Evolutionary conservation across 768 basidiomycete genomes (phyloP), one percentile per base, ranked within the genome.

Genomic region (Inosperma sp.): DNA sequence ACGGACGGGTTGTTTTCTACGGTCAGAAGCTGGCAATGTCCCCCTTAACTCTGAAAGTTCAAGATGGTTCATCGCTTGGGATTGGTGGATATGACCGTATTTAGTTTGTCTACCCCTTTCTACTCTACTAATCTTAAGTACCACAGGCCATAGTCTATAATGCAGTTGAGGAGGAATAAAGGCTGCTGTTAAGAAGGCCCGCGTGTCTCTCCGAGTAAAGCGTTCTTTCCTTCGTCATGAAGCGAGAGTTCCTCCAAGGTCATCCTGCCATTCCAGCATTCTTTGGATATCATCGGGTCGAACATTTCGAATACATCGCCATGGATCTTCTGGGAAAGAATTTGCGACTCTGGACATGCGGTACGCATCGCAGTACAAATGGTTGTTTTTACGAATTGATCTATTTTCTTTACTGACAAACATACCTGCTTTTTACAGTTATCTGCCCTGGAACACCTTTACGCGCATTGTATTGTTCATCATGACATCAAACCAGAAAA

Each of bases 401-500:
- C n/a, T n/a, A 31, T 8, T n/a, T 8, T 8, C 8, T 8, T 31
- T 8, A n/a, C 8, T 8, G n/a, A 31, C 8, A n/a, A 8, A 8
- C 30, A 31, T 31, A 8, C n/a, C n/a, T n/a, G n/a, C n/a, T 8
- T 8, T 31, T 31, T n/a, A 8, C 30, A 31, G 30, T 31, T 31
- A 31, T 31, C 30, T n/a, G 30, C 59, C n/a, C 52, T 69, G 47
- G 48, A 67, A 22, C 65, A 68, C 56, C 56, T 70, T 25, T 64
- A 68, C 56, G 44, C 34, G 29, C 56, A 53, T 44, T 56, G 61
- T 19, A 61, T 70, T 21, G 58, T 68, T 27, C 68, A 71, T 57
- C 62, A 68, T 33, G 68, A 69, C 47, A 64, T 72, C 55, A 68
- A 68, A 48, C 67, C 68, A 9, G 62, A 58, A 8, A 66, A 71